Conservation (phyloP, 192 early-diverging fungal species). For the Linnemannia hyalina region DNA sequence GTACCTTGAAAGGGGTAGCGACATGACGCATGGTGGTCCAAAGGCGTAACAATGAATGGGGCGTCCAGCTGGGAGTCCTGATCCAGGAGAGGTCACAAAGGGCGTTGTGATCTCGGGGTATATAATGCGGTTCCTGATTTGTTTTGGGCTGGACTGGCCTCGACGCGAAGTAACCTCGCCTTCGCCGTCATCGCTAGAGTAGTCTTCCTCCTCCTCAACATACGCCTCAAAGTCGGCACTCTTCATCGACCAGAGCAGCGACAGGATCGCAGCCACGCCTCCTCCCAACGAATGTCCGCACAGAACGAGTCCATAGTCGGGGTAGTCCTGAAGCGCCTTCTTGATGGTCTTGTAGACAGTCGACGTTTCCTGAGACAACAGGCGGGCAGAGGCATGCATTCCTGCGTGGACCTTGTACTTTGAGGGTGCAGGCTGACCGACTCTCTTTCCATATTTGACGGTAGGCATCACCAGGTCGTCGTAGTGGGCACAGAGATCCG, state of each 20-base stretch:
- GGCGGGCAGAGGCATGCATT: conserved; percentile 85
- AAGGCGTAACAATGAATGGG: conserved; percentile 89
- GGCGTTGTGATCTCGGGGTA: conserved; percentile 59
- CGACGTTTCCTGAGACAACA: conserved; percentile 74
- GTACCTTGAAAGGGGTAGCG: conserved; percentile 74
- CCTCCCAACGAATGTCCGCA: conserved; percentile 93
- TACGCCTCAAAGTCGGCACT: conserved; percentile 62
- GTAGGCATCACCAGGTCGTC: conserved; percentile 64
- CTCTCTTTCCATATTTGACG: conserved; percentile 25
- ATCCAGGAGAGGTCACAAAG: conserved; percentile 74
- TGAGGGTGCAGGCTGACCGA: conserved; percentile 14
- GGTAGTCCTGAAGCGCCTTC: conserved; percentile 76
- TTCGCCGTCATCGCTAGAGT: conserved; percentile 53
- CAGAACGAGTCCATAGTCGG: conserved; percentile 85
- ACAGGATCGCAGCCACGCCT: conserved; percentile 84
- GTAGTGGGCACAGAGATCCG: conserved; percentile 89
- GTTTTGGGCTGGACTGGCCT: not conserved
- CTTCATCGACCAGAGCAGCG: conserved; percentile 77
- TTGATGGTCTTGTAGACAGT: conserved; percentile 80
- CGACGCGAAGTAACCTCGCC: conserved; percentile 8
- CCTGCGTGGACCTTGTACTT: conserved; percentile 81
- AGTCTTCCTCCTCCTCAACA: conserved; percentile 42
- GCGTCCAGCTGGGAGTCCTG: conserved; percentile 76
- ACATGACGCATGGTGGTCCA: conserved; percentile 85
- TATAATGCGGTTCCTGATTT: conserved; percentile 23